These are phyloP conservation scores for Xylaria sp. DNA, from an alignment of 2,329 filamentous ascomycete species.

Conservation along the genomic window DNA sequence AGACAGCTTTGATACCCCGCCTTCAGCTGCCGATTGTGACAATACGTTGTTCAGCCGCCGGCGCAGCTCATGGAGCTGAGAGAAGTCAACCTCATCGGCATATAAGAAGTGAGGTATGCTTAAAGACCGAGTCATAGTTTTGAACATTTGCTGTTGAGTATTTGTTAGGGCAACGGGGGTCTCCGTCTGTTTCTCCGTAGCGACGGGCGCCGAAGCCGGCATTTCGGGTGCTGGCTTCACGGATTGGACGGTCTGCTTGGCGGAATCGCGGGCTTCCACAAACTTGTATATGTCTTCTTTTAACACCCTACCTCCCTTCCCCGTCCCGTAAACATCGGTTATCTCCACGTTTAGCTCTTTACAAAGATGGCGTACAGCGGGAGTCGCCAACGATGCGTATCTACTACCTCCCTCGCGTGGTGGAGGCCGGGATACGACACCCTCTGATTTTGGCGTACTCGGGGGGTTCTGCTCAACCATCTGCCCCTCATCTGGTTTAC, in stretches of 20 bases:
- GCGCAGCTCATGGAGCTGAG: slow-evolving; percentile 77
- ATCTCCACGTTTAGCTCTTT: slow-evolving; percentile 86
- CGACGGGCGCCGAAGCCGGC: slow-evolving; percentile 50
- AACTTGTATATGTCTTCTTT: slow-evolving; percentile 91
- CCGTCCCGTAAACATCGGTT: slow-evolving; percentile 81
- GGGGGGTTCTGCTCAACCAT: slow-evolving; percentile 20
- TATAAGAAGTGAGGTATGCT: slow-evolving; percentile 96
- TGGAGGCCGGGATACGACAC: slow-evolving; percentile 37
- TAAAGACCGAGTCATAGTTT: slow-evolving; percentile 92
- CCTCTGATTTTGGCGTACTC: slow-evolving; percentile 31
- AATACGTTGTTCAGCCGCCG: slow-evolving; percentile 77
- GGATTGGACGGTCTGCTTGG: slow-evolving; percentile 40
- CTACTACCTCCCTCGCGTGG: slow-evolving; percentile 67
- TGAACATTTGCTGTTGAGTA: slow-evolving; percentile 95
- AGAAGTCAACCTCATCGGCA: slow-evolving; percentile 88
- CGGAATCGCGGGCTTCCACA: slow-evolving; percentile 60
- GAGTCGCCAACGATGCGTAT: slow-evolving; percentile 83
- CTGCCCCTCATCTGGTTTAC: slow-evolving; percentile 37
- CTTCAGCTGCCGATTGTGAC: slow-evolving; percentile 54
- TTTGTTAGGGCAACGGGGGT: slow-evolving; percentile 76
- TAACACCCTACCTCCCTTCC: slow-evolving; percentile 87
- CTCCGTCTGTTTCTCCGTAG: slow-evolving; percentile 70
- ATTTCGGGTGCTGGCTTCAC: slow-evolving; percentile 41
- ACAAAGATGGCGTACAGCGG: slow-evolving; percentile 88
- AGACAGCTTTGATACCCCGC: slow-evolving; percentile 74